Evolutionary conservation across 441 rosid species (phyloP).

Genomic region (Capsella rubella): DNA sequence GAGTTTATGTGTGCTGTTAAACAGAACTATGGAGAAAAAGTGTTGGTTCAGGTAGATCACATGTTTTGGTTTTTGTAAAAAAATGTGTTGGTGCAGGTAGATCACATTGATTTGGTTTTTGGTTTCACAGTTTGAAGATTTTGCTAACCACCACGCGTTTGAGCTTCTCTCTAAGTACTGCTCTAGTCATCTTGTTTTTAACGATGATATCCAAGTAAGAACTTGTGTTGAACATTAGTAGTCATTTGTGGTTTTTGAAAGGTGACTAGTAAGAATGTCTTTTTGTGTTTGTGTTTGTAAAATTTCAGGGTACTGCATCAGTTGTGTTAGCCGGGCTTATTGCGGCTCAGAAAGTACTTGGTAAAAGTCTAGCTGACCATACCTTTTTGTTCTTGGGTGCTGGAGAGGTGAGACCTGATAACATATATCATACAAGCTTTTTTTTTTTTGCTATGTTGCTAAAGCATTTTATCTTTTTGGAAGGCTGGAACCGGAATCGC

Average conservation of each 20-base stretch:
- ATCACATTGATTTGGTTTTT: background rate
- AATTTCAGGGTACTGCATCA: constrained; percentile 81
- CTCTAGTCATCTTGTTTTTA: constrained; percentile 79
- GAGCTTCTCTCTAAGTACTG: constrained; percentile 73
- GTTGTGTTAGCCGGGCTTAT: constrained; percentile 84
- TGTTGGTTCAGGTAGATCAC: constrained; percentile 67
- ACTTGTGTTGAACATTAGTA: background rate
- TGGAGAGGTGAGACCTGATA: constrained; percentile 70
- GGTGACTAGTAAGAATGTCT: constrained; percentile 21
- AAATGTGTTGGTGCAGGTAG: constrained; percentile 69
- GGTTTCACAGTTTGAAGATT: constrained; percentile 70
- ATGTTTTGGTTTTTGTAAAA: background rate
- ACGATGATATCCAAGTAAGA: constrained; percentile 86
- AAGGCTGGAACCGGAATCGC: constrained; percentile 96
- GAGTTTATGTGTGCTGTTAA: constrained; percentile 91
- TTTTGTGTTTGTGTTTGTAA: constrained; percentile 15
- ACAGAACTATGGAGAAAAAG: constrained; percentile 84
- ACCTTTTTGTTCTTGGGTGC: constrained; percentile 88
- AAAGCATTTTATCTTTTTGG: constrained; percentile 20
- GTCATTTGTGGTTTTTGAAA: constrained; percentile 2
- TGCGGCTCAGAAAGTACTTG: constrained; percentile 65
- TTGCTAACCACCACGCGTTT: constrained; percentile 92
- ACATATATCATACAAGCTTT: background rate
- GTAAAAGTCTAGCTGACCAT: constrained; percentile 73
- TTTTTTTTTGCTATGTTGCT: constrained; percentile 8